Base-by-base conservation (phyloP, 495 filamentous ascomycete species). In the Wilcoxina mikolae region DNA sequence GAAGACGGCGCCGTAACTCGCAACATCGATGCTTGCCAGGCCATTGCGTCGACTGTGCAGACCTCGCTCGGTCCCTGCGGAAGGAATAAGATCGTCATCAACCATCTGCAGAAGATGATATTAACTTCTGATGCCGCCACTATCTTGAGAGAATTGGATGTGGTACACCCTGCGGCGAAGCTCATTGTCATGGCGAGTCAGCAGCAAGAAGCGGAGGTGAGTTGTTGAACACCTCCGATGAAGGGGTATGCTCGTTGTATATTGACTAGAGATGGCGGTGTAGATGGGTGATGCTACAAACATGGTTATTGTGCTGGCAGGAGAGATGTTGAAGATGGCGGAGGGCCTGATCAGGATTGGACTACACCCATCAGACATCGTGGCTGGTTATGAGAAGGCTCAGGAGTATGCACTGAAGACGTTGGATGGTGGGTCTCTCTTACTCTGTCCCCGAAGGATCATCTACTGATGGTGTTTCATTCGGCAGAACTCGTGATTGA, bases 11-110 rank as follows among this genome's bases (percentile, higher is more conserved):
- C 93, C 60, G 91, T 99, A 50, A 77, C 96, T 49, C 85, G 93
- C 62, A 99, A 96, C 71, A 96, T 99, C 70, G 93, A 99, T 70
- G 93, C 93, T 68, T 96, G 90, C 74, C 81, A 87, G 62, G 86
- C 93, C 42, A 96, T 99, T 69, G 80, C 93, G 12, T 80, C 81
- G 58, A 99, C 93, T 45, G 93, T 99, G 27, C 86, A 93, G 73
- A 95, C 93, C 47, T 96, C 90, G 45, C 77, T 99, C 33, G 91
- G 93, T 47, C 93, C 93, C 50, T 95, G 91, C 68, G 93, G 93
- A 66, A 85, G 93, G 70, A 99, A 96, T 76, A 99, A 99, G 75
- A 95, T 99, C 69, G 86, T 99, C 73, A 95, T 99, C 76, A 99
- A 96, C 73, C 93, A 99, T 73, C 76, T 99, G 55, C 88, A 95